Evolutionary conservation across 305 asterid species (phyloP), one percentile per base, ranked within the genome.

Genomic region (Fraxinus dipetala): DNA sequence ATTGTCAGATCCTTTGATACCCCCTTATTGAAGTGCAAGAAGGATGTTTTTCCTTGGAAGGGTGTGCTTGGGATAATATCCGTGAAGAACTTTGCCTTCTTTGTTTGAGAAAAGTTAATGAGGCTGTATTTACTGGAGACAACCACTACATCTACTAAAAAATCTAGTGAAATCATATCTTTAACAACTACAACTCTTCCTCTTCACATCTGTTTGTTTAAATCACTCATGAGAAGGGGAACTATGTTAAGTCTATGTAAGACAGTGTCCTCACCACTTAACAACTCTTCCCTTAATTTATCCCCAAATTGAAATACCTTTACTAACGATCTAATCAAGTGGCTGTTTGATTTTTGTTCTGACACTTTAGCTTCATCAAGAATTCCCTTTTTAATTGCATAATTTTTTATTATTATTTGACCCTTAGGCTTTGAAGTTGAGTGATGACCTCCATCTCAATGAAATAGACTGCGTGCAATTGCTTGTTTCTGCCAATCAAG

Each of bases 391-490:
- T 22, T 6, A n/a, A 59, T 80, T 56, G 30, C 20, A 28, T 31
- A 28, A 28, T 13, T 4, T 51, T 11, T 22, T 67, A 13, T 22
- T 65, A 14, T 30, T 77, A 40, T 80, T 85, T 89, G 67, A 65
- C 34, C 82, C 69, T 73, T 83, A 96, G 98, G 97, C 95, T 72
- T 85, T 96, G 74, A 96, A 92, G 85, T 89, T 96, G 91, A 96
- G 99, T 77, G 98, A 93, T 20, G 99, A 94, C 88, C 97, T 94
- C 82, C 98, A 92, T 88, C 98, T 96, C 83, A 96, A 94, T 87
- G 98, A 96, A 89, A 88, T 96, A 85, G 94, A 93, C 79, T 93
- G 97, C 43, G 96, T 92, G 82, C 90, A 92, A 28, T 91, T 96
- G 92, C 92, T 96, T 69, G 86, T 94, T 83, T 86, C 94, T 79